Base-by-base conservation (phyloP, 306 rosid genomes). In the Begonia masoniana region DNA sequence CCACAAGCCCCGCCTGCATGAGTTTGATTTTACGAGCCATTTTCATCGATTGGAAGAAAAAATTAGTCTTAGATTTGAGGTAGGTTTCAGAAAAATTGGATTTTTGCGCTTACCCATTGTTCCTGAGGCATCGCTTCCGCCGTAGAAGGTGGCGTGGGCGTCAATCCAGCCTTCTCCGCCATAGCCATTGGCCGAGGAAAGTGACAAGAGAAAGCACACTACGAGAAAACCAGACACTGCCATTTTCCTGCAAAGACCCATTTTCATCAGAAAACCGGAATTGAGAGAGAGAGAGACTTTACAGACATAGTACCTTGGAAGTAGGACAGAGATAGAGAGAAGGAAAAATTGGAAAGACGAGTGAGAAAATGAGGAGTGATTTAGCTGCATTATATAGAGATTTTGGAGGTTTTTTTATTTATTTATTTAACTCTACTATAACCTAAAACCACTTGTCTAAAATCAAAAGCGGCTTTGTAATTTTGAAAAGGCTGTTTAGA, bases 71-170 rank as follows among this genome's bases (percentile, higher is more conserved):
- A 3, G 13, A 45, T 6, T 45, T n/a, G n/a, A n/a, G 15, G 49
- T 45, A 4, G 7, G 15, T 10, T 10, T 45, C 4, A 45, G 49
- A 45, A n/a, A 45, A 7, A 45, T 12, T 45, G n/a, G n/a, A 11
- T 45, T 45, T 16, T 3, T 5, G 12, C 10, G 13, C 65, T 39
- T 74, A 81, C 88, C 88, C 88, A 81, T 81, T 74, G 88, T 77
- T 50, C 84, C 88, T 13, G 88, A 77, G 9, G 88, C 88, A 62
- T 81, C 88, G 62, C 81, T 64, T 2, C 88, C 88, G 6, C 84
- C 88, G 26, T 81, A 81, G 58, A 81, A 81, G 62, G 88, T 81
- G 10, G 88, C 88, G 47, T 71, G 88, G 39, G 88, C 88, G 52
- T 77, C 35, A 16, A 46, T 9, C 88, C 84, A 81, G 0, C 46